Evolutionary conservation across 2,329 filamentous ascomycete genomes (phyloP).

Genomic region (Coniochaeta ligniaria): DNA sequence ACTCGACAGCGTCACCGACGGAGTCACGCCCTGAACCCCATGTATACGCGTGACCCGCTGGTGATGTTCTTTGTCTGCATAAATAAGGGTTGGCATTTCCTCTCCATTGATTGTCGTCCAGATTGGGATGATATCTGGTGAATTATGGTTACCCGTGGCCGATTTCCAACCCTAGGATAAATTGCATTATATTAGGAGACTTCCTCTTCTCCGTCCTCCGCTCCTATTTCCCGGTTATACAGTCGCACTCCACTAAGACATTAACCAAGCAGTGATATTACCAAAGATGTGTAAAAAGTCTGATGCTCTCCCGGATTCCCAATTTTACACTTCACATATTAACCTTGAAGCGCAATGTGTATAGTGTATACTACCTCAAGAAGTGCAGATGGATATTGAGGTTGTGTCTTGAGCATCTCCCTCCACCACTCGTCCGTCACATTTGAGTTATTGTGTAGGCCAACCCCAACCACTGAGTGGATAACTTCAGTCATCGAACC

Average conservation of each 20-base stretch:
- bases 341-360: not conserved
- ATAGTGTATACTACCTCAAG: not conserved
- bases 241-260: not conserved
- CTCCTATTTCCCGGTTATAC: not conserved
- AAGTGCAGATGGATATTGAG: not conserved
- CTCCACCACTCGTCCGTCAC: not conserved
- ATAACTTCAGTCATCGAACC: not conserved
- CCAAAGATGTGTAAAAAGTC: not conserved
- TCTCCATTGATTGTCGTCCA: not conserved
- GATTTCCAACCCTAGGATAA: not conserved
- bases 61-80: no score
- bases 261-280: not conserved
- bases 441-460: not conserved
- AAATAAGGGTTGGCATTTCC: not conserved
- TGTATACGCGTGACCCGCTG: no score
- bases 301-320: not conserved
- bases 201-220: not conserved
- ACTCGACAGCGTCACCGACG: no score
- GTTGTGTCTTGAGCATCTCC: not conserved
- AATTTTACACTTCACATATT: not conserved
- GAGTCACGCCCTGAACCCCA: no score
- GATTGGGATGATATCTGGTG: not conserved
- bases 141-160: not conserved
- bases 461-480: not conserved
- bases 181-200: not conserved